Conservation (phyloP, 2,329 filamentous ascomycete species). For the Apiospora pterosperma region DNA sequence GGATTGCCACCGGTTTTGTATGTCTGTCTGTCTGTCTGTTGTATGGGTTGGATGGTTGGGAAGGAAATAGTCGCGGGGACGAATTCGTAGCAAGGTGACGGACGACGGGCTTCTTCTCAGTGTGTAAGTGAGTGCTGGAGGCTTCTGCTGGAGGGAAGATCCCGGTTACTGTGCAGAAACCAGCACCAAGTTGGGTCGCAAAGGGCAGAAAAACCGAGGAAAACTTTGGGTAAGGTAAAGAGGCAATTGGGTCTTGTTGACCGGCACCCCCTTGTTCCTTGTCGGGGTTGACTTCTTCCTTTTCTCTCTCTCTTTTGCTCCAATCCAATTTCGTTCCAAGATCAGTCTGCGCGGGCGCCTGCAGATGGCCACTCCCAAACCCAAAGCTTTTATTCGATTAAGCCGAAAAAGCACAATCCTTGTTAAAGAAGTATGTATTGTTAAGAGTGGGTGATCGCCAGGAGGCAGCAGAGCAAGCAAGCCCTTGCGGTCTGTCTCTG, state of each 20-base stretch:
- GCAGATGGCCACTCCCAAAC: background rate
- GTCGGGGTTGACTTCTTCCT: background rate
- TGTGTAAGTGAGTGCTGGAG: conserved; percentile 5
- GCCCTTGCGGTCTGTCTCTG: background rate
- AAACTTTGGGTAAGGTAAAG: conserved; percentile 1
- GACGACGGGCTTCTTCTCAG: background rate
- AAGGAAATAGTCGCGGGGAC: background rate
- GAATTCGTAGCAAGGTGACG: conserved; percentile 1
- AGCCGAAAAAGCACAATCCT: background rate
- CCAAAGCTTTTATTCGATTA: conserved; percentile 3
- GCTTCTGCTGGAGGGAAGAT: conserved; percentile 13
- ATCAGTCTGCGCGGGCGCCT: background rate
- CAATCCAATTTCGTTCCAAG: background rate
- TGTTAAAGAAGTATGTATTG: background rate
- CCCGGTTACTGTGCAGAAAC: conserved; percentile 7
- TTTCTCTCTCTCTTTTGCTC: background rate
- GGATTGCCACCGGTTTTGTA: background rate
- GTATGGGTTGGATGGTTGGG: background rate
- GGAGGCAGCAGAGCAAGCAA: conserved; percentile 1
- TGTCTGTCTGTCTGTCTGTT: too few relatives aligned
- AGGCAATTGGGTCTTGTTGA: conserved; percentile 1
- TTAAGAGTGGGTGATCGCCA: background rate
- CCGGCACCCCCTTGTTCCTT: background rate
- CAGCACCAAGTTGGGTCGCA: conserved; percentile 10
- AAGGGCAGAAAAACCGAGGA: background rate